These are phyloP conservation scores for Hortaea werneckii DNA, from an alignment of 2,329 filamentous ascomycete species.

Conservation along the genomic window DNA sequence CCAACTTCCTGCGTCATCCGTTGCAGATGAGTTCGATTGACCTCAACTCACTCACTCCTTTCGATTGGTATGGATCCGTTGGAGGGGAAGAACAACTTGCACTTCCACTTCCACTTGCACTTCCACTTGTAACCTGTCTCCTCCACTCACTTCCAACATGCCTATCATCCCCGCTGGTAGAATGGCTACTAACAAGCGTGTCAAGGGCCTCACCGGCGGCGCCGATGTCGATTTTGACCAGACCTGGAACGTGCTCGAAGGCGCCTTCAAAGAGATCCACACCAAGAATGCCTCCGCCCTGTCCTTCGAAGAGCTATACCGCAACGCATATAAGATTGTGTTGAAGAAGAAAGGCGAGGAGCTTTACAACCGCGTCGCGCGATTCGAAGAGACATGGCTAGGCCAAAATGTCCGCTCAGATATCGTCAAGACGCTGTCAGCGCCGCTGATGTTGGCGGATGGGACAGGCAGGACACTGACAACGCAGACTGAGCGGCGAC, in stretches of 20 bases:
- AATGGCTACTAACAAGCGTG: constrained; percentile 2
- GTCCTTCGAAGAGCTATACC: constrained; percentile 92
- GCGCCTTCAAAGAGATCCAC: constrained; percentile 79
- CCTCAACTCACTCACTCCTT: too few relatives aligned
- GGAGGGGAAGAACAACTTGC: too few relatives aligned
- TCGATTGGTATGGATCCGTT: too few relatives aligned
- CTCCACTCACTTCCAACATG: too few relatives aligned
- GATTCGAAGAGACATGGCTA: constrained; percentile 77
- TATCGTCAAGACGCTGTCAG: constrained; percentile 62
- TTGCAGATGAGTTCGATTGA: too few relatives aligned
- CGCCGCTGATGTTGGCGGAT: constrained; percentile 47
- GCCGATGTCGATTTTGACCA: constrained; percentile 72
- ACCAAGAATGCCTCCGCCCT: constrained; percentile 80
- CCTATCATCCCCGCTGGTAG: not conserved
- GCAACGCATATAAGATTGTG: constrained; percentile 87
- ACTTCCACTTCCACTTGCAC: too few relatives aligned
- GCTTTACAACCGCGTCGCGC: constrained; percentile 69
- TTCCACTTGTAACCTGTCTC: too few relatives aligned
- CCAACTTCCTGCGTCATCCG: too few relatives aligned
- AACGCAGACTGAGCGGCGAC: constrained; percentile 67
- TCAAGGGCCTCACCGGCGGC: constrained; percentile 44
- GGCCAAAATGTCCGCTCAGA: constrained; percentile 58
- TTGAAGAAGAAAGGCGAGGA: constrained; percentile 74
- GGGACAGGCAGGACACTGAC: constrained; percentile 30
- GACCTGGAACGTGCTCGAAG: constrained; percentile 67